Percentiles rank a stretch among this genome's conserved stretches.
phyloP scores from a whole-genome alignment of 1,284 basidiomycete species.

The Coriolopsis trogii region DNA sequence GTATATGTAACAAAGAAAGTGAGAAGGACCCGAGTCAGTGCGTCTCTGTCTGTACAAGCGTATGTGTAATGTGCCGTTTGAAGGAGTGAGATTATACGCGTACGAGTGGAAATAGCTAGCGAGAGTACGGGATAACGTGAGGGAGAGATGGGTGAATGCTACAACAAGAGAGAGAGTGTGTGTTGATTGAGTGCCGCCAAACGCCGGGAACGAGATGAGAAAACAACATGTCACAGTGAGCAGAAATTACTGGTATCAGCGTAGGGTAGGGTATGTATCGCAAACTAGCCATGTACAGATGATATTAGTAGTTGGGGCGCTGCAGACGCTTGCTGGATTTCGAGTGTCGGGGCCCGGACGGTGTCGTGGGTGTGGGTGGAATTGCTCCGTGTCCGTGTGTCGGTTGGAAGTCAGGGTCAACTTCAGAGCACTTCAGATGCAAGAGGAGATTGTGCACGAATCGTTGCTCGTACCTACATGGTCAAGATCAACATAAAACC shows the following conservation, averaged over 20 bases:
- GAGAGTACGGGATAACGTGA: not conserved
- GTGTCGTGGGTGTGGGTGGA: slow-evolving; percentile 6
- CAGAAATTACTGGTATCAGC: slow-evolving; percentile 17
- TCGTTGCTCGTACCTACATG: slow-evolving; percentile 80
- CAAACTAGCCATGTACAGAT: slow-evolving; percentile 14
- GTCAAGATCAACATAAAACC: slow-evolving; percentile 13
- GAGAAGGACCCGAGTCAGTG: too few species aligned
- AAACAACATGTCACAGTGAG: slow-evolving; percentile 17
- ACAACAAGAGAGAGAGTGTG: slow-evolving; percentile 22
- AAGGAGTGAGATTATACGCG: not conserved
- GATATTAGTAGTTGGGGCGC: slow-evolving; percentile 40
- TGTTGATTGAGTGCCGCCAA: slow-evolving; percentile 7
- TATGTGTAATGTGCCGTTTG: not conserved
- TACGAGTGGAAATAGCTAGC: not conserved
- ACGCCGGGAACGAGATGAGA: slow-evolving; percentile 4
- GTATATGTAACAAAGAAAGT: too few species aligned
- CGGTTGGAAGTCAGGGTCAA: slow-evolving; percentile 77
- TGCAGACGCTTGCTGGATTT: slow-evolving; percentile 47
- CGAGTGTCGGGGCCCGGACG: slow-evolving; percentile 41
- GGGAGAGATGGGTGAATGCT: slow-evolving; percentile 14
- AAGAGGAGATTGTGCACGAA: slow-evolving; percentile 85
- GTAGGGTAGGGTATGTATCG: slow-evolving; percentile 16
- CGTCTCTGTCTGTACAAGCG: too few species aligned
- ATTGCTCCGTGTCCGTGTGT: slow-evolving; percentile 75
- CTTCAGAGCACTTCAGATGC: slow-evolving; percentile 72